phyloP scores from a whole-genome alignment of 768 basidiomycete genomes.

The Roridomyces roridus region DNA sequence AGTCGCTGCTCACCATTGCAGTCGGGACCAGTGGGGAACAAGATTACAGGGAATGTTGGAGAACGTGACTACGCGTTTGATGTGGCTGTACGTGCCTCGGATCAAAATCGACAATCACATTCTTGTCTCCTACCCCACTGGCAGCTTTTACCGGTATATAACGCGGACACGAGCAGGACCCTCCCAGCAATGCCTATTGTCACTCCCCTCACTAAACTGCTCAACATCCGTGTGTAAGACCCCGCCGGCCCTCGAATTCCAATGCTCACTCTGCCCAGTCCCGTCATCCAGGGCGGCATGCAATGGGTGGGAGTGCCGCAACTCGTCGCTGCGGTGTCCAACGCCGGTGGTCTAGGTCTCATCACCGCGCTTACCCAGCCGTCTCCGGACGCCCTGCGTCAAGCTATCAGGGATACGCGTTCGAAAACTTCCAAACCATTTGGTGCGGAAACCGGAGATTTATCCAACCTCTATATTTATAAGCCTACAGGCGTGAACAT shows the following conservation, averaged over 20 bases:
- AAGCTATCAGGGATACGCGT: slow-evolving; percentile 80
- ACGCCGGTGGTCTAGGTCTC: slow-evolving; percentile 86
- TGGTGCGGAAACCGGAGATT: too few species aligned
- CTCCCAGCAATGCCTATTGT: slow-evolving; percentile 41
- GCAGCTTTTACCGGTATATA: too few species aligned
- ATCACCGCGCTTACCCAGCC: slow-evolving; percentile 91
- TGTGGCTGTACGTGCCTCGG: too few species aligned
- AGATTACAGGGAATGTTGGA: too few species aligned
- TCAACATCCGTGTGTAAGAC: slow-evolving; percentile 70
- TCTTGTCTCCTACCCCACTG: too few species aligned
- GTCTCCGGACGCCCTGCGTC: slow-evolving; percentile 77
- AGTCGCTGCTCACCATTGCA: too few species aligned
- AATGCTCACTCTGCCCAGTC: slow-evolving; percentile 45
- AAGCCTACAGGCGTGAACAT: too few species aligned
- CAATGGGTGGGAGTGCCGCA: slow-evolving; percentile 89
- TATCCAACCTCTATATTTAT: too few species aligned
- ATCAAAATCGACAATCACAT: too few species aligned
- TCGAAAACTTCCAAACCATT: slow-evolving; percentile 76
- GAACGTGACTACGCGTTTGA: too few species aligned
- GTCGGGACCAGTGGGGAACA: too few species aligned
- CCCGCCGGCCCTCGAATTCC: neutral
- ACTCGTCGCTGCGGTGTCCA: slow-evolving; percentile 79
- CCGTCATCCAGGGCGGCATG: slow-evolving; percentile 82
- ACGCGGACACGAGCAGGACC: too few species aligned
- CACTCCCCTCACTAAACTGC: slow-evolving; percentile 68